Evolutionary conservation across 768 basidiomycete species (phyloP).

Genomic region (Cyclocybe aegerita): DNA sequence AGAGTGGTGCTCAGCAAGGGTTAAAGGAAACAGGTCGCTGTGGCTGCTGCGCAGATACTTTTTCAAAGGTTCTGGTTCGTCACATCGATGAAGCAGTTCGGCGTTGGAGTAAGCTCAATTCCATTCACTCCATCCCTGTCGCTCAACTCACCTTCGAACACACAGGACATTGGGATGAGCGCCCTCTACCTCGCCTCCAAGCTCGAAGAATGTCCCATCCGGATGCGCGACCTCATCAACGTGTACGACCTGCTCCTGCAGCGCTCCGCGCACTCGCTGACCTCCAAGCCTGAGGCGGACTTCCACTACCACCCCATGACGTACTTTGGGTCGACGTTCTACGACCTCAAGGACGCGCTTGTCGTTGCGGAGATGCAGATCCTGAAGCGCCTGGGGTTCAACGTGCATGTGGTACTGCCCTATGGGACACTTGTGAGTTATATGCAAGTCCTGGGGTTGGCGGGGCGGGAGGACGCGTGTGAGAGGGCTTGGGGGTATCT

Average conservation of each 20-base stretch:
- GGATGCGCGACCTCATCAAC: constrained; percentile 94
- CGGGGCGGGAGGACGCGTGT: constrained; percentile 66
- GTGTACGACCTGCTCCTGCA: constrained; percentile 89
- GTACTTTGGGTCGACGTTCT: constrained; percentile 86
- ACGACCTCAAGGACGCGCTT: constrained; percentile 91
- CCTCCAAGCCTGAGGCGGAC: constrained; percentile 29
- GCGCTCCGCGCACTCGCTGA: constrained; percentile 56
- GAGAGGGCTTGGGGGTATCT: constrained; percentile 90
- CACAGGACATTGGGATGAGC: constrained; percentile 88
- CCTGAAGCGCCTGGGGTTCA: constrained; percentile 92
- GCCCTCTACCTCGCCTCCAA: constrained; percentile 87
- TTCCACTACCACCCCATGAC: constrained; percentile 84
- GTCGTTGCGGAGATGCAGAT: constrained; percentile 98
- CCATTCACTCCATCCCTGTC: neutral
- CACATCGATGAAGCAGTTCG: constrained; percentile 91
- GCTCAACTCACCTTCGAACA: constrained; percentile 7
- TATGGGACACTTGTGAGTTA: constrained; percentile 97
- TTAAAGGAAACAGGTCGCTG: constrained; percentile 89
- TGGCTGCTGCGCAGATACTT: constrained; percentile 93
- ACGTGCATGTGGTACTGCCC: constrained; percentile 89
- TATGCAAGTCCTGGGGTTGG: constrained; percentile 84
- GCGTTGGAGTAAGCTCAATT: constrained; percentile 70
- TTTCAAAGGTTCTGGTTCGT: constrained; percentile 98
- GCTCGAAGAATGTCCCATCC: constrained; percentile 86
- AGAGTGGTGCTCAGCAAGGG: neutral